Percentiles rank a stretch among this genome's conserved stretches.
phyloP scores from a whole-genome alignment of 352 stramenopile genomes.

The Phytophthora agathidicida region DNA sequence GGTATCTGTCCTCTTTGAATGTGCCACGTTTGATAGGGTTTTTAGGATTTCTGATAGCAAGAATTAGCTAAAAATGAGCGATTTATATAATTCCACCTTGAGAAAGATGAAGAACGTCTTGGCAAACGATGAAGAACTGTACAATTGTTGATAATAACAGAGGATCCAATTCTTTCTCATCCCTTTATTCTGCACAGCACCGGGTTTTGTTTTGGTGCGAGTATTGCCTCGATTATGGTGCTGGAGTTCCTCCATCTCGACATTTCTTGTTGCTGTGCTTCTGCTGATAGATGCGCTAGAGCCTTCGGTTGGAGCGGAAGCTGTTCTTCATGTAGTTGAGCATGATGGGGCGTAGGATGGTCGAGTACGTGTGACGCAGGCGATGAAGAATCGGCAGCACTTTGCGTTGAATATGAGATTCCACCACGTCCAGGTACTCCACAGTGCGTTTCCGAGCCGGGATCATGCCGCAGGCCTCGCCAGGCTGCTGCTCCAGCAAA shows the following conservation, averaged over 20 bases:
- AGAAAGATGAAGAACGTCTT: no score
- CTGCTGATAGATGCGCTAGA: constrained; percentile 11
- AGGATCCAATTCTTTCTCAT: constrained; percentile 9
- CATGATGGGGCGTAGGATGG: constrained; percentile 75
- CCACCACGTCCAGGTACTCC: constrained; percentile 81
- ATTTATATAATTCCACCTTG: no score
- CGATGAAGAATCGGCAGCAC: constrained; percentile 82
- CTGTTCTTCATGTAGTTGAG: constrained; percentile 82
- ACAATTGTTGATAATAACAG: constrained; percentile 15
- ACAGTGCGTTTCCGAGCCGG: constrained; percentile 71
- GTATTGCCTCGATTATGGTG: constrained; percentile 11
- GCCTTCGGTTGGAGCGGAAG: constrained; percentile 58
- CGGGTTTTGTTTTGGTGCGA: constrained; percentile 9
- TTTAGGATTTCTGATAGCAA: no score
- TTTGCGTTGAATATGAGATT: constrained; percentile 86
- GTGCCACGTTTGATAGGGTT: no score
- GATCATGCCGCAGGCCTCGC: constrained; percentile 80
- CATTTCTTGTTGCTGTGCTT: not conserved
- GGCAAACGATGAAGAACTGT: no score
- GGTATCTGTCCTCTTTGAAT: not conserved
- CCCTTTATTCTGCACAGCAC: constrained; percentile 18
- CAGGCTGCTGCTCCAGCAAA: constrained; percentile 84
- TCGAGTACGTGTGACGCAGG: constrained; percentile 80
- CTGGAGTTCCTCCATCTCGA: constrained; percentile 3
- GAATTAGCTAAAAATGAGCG: no score